phyloP scores from a whole-genome alignment of 768 basidiomycete genomes.

The Tulasnella sp. region DNA sequence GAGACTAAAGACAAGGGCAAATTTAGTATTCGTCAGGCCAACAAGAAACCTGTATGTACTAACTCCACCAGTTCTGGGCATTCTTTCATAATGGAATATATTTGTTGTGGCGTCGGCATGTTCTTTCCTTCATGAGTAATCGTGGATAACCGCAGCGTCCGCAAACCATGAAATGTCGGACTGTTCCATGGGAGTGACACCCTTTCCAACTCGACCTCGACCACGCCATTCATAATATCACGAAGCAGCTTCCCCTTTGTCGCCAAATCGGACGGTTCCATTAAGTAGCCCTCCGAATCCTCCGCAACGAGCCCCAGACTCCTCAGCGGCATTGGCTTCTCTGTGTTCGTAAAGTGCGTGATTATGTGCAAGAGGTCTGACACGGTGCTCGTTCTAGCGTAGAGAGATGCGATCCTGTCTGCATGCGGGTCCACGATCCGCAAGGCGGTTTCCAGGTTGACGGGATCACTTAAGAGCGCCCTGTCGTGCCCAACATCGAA shows the following conservation, averaged over 20 bases:
- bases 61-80: neutral
- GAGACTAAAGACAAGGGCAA: neutral
- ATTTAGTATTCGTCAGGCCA: no score
- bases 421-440: constrained; percentile 1
- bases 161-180: neutral
- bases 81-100: neutral
- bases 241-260: neutral
- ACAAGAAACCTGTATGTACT: neutral
- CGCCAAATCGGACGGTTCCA: neutral
- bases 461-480: neutral
- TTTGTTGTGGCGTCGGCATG: neutral
- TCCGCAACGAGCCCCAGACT: neutral
- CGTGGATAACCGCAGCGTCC: neutral
- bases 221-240: neutral
- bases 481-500: neutral
- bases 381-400: neutral
- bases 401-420: neutral
- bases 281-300: constrained; percentile 2
- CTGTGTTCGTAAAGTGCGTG: neutral
- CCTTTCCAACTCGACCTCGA: neutral
- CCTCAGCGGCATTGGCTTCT: neutral
- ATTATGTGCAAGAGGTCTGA: neutral
- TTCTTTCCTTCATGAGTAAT: neutral
- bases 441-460: neutral
- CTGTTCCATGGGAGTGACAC: constrained; percentile 3